Base-by-base conservation (phyloP, 768 basidiomycete species). In the Calvatia gigantea region DNA sequence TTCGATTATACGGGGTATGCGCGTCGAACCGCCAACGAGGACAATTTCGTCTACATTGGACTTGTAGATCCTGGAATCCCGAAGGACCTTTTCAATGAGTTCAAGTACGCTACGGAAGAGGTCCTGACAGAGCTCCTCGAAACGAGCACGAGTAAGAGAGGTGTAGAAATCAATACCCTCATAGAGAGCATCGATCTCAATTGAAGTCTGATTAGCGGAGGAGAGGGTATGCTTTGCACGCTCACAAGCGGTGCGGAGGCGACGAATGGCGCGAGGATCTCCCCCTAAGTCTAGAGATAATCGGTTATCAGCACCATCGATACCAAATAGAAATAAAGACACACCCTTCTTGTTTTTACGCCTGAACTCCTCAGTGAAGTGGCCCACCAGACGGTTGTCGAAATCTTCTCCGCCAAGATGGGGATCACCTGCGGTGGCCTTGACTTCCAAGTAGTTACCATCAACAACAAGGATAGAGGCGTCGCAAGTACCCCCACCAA, bases 91-190 rank as follows among this genome's bases (percentile, higher is more conserved):
- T 82, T 98, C 94, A 64, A 98, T 95, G 57, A 95, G 89, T 66
- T 97, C 93, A 62, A 96, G 79, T 17, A 92, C 95, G 64, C 86
- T 84, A 51, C 91, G 87, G 89, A 98, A 98, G 63, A 98, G 83
- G 65, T 95, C 92, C 67, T 91, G 86, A 79, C 94, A 95, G 53
- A 98, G 79, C 69, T 95, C 91, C 74, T 97, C 95, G 75, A 97
- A 98, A 66, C 95, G 91, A 49, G 94, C 95, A 79, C 96, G 94
- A 66, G 96, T 98, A 68, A 98, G 84, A 52, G 94, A 93, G 17
- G 94, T 96, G 81, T 95, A 97, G 79, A 98, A 98, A 75, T 98
- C 96, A 70, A 96, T 88, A 68, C 95, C 95, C 82, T 97, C 94
- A 70, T 82, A 97, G 60, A 98, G 87, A 45, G 95, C 96, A 79